Conservation (phyloP, 306 rosid species). For the Medicago arabica region DNA sequence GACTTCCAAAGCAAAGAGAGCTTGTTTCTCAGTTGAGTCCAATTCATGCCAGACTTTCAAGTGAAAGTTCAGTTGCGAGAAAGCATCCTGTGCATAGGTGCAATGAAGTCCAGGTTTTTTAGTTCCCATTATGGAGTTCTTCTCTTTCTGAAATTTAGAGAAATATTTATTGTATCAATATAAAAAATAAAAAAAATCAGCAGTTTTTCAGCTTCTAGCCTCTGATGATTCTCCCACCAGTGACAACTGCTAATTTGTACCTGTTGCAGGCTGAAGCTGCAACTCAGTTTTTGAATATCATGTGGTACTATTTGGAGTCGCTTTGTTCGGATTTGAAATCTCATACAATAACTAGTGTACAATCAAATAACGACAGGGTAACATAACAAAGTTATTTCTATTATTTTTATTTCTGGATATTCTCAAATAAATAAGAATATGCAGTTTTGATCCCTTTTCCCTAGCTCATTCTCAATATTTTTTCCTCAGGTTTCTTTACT, state of each 20-base stretch:
- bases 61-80: slow-evolving; percentile 60
- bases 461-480: slow-evolving; percentile 31
- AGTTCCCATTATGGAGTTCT: slow-evolving; percentile 42
- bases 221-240: slow-evolving; percentile 31
- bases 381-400: slow-evolving; percentile 37
- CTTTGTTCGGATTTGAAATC: slow-evolving; percentile 79
- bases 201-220: slow-evolving; percentile 31
- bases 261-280: slow-evolving; percentile 75
- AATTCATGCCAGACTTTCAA: slow-evolving; percentile 70
- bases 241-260: slow-evolving; percentile 37
- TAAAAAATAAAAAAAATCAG: slow-evolving; percentile 21
- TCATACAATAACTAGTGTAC: slow-evolving; percentile 87
- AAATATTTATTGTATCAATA: slow-evolving; percentile 1
- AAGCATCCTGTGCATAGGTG: slow-evolving; percentile 90
- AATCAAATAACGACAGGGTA: slow-evolving; percentile 86
- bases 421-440: slow-evolving; percentile 28
- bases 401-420: slow-evolving; percentile 29
- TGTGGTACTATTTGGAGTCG: slow-evolving; percentile 77
- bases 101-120: slow-evolving; percentile 82
- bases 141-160: background rate
- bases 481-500: slow-evolving; percentile 90
- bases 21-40: slow-evolving; percentile 70
- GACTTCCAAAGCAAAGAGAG: slow-evolving; percentile 74
- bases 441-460: slow-evolving; percentile 31
- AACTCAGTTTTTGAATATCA: slow-evolving; percentile 63